Base-by-base conservation (phyloP, 345 rosid species). In the Sisymbrium altissimum region DNA sequence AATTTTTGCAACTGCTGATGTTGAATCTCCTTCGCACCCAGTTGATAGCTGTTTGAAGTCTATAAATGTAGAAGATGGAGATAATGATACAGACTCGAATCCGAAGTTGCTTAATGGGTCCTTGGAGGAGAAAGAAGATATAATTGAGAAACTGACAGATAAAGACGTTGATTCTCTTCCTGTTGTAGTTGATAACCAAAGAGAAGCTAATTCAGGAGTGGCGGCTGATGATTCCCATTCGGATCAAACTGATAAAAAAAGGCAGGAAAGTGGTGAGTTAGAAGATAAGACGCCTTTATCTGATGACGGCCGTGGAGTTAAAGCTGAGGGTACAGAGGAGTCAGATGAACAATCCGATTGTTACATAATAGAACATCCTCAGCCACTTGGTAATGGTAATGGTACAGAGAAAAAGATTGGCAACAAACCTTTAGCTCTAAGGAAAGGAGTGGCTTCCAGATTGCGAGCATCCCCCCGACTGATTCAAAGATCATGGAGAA, bases 1-100 rank as follows among this genome's bases (percentile, higher is more conserved):
- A 52, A 52, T 38, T n/a, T 65, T 55, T 60, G 82, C 62, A 79
- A 32, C 71, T 59, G 75, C 71, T 64, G 75, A 75, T 72, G 54
- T 32, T 25, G 78, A 83, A 70, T 67, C 79, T 27, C 32, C 46
- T 55, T 66, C 60, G n/a, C 57, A 21, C 78, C 78, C 57, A 69
- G 54, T 58, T 33, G 78, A 55, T 68, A 56, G 79, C 55, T 82
- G 72, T 33, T 43, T 61, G 32, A 70, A 35, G 54, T 17, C 33
- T 7, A 70, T 40, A 44, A 56, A 38, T 27, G 18, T 53, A 11
- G 62, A 27, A 49, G 55, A 41, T 39, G 49, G 15, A 32, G 58
- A 30, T 25, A 61, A 50, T 21, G 66, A 44, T 35, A n/a, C 53
- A 70, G 59, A 54, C 2, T 10, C 58, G 13, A 60, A 21, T 53